Base-by-base conservation (phyloP, 768 basidiomycete genomes). In the Dendrothele bispora region DNA sequence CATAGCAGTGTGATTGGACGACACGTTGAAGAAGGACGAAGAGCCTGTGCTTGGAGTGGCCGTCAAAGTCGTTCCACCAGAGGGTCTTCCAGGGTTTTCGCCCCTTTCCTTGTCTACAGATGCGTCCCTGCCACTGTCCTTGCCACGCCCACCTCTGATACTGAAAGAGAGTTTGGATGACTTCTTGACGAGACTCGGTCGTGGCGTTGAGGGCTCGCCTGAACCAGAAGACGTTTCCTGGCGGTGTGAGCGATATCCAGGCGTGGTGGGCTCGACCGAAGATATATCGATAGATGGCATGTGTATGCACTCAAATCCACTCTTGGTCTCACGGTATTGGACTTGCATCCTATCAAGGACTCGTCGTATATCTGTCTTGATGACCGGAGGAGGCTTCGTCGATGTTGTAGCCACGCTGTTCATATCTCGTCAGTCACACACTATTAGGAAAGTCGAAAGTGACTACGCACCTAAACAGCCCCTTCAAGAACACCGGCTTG, bases 231-330 rank as follows among this genome's bases (percentile, higher is more conserved):
- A 80, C 4, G 72, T 62, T 59, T 64, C 72, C 47, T 67, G 73
- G 27, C 56, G 67, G 46, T 66, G 70, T 12, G 36, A 36, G 21
- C 8, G 64, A 46, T 40, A 68, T 63, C 25, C 41, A 18, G 29
- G 36, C 15, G 35, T 43, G 15, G 42, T 36, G 7, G 49, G 54
- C 8, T 82, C 78, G 11, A 95, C 75, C 12, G 91, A 87, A 3
- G 87, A 77, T 8, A 98, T 68, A 61, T 97, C 94, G 64, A 98
- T 98, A 24, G 91, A 94, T 0, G 95, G 95, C 25, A 90, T 67
- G 63, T 99, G 93, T 20, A 95, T 89, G 69, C 97, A 99, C 64
- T 99, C 95, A 63, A 92, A 98, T 2, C 95, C 97, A 48, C 83
- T 75, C 68, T 86, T 90, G 55, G 82, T 92, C 64, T 93, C 89